Evolutionary conservation across 116 monocot species (phyloP).

Genomic region (Cymodocea nodosa): DNA sequence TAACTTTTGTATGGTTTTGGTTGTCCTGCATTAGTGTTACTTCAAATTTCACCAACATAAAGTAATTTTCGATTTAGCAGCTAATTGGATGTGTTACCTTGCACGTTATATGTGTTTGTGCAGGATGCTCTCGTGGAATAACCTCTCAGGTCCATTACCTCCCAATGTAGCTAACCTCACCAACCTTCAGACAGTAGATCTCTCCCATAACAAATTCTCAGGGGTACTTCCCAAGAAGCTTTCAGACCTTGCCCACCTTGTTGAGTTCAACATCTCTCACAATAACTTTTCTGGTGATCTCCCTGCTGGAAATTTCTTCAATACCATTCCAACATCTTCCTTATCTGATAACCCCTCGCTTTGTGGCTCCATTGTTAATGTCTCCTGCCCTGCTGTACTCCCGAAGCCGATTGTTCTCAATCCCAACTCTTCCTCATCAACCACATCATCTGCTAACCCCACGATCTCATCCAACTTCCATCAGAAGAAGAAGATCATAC

Average conservation of each 20-base stretch:
- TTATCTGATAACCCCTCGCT: slow-evolving; percentile 48
- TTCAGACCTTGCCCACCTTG: slow-evolving; percentile 40
- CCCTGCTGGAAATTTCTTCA: slow-evolving; percentile 51
- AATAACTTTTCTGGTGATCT: slow-evolving; percentile 39
- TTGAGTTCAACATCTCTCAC: slow-evolving; percentile 58
- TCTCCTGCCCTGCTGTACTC: slow-evolving; percentile 40
- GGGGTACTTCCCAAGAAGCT: slow-evolving; percentile 54
- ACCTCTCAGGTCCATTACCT: slow-evolving; percentile 52
- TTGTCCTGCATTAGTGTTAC: no score
- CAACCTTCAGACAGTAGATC: slow-evolving; percentile 40
- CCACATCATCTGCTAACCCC: slow-evolving; percentile 6
- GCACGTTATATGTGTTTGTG: slow-evolving; percentile 2
- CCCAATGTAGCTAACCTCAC: slow-evolving; percentile 40
- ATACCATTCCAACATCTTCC: slow-evolving; percentile 48
- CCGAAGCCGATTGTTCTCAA: slow-evolving; percentile 81
- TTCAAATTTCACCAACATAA: no score
- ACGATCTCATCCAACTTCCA: slow-evolving; percentile 16
- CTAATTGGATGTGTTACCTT: slow-evolving; percentile 9
- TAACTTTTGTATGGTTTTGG: not conserved
- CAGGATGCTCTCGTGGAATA: slow-evolving; percentile 57
- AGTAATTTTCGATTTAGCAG: not conserved
- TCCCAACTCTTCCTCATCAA: slow-evolving; percentile 55
- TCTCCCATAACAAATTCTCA: slow-evolving; percentile 47
- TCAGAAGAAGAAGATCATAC: slow-evolving; percentile 70
- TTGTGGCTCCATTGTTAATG: slow-evolving; percentile 47